A percentile compares a stretch with the other conserved stretches of the same genome.
Conservation (phyloP, 129 eudicot species). For the Ambrosia artemisiifolia region DNA sequence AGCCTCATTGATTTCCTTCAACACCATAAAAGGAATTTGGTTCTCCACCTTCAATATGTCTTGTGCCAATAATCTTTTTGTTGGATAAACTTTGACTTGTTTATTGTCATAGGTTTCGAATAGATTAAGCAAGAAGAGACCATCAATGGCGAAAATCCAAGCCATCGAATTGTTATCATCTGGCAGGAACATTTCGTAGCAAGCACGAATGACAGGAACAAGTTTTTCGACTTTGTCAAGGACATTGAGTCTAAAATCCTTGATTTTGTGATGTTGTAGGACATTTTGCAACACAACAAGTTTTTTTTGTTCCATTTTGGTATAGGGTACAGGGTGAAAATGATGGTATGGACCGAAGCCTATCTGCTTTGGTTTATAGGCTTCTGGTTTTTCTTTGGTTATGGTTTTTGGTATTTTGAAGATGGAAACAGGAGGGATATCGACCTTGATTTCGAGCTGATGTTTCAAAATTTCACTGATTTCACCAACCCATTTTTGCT, state of each 20-base stretch:
- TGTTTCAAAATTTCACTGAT: neutral
- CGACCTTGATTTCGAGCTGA: neutral
- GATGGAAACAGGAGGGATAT: slow-evolving; percentile 16
- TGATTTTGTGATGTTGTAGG: neutral
- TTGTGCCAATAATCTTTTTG: neutral
- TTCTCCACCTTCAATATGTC: slow-evolving; percentile 44
- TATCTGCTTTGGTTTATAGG: slow-evolving; percentile 34
- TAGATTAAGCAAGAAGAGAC: slow-evolving; percentile 31
- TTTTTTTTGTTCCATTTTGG: slow-evolving; percentile 31
- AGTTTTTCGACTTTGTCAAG: neutral
- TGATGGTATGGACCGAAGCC: slow-evolving; percentile 46
- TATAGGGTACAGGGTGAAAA: slow-evolving; percentile 19
- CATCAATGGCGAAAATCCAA: slow-evolving; percentile 37
- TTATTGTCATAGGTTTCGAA: neutral
- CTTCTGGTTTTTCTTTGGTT: slow-evolving; percentile 24
- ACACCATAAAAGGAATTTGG: slow-evolving; percentile 32
- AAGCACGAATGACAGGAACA: slow-evolving; percentile 28
- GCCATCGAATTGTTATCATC: slow-evolving; percentile 18
- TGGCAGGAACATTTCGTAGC: slow-evolving; percentile 29
- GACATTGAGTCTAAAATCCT: neutral
- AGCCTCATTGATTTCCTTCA: slow-evolving; percentile 15
- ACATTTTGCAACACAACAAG: slow-evolving; percentile 18
- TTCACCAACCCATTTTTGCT: slow-evolving; percentile 5
- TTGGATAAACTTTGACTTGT: no score
- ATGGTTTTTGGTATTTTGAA: slow-evolving; percentile 28